Base-by-base conservation (phyloP, 441 rosid genomes). In the Erodium chrysanthum region DNA sequence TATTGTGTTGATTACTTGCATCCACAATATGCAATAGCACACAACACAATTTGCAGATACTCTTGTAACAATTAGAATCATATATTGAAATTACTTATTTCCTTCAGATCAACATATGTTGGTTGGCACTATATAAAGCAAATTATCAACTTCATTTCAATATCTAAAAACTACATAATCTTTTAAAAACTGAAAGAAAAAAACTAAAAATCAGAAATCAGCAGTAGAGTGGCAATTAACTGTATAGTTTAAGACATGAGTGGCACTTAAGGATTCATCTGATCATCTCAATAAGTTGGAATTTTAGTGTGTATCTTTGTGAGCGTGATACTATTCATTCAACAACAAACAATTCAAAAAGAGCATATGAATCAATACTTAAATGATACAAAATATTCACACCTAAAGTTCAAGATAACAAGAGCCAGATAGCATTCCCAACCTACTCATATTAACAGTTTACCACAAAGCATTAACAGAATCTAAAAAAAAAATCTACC, bases 61-160 rank as follows among this genome's bases (percentile, higher is more conserved):
- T 60, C 37, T 60, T 25, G 37, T 27, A 25, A 27, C 37, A n/a
- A 60, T 60, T 14, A 14, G 64, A 23, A 59, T 23, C 64, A 25
- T 29, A 27, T 14, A 25, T 60, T 25, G 64, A 60, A 60, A 60
- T 25, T 4, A 14, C 64, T 25, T 27, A 7, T 60, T 14, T 12
- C 35, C 35, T 23, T 60, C 64, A 27, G 5, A 29, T 27, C 7
- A 60, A 25, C 64, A 25, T 59, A 59, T 12, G 37, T 60, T 22
- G 33, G 64, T 59, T 59, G 33, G 64, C 33, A 59, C n/a, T 14
- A 58, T 5, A 21, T 18, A 59, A 60, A 60, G 64, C 37, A 25
- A 25, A 60, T 27, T 60, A 23, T n/a, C 35, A 60, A 60, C 64
- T 60, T 21, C 29, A 3, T 56, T 56, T 59, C 33, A 59, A 23